These are phyloP conservation scores for Cocos nucifera DNA, from an alignment of 176 grass and related monocot genomes.

Conservation along the genomic window DNA sequence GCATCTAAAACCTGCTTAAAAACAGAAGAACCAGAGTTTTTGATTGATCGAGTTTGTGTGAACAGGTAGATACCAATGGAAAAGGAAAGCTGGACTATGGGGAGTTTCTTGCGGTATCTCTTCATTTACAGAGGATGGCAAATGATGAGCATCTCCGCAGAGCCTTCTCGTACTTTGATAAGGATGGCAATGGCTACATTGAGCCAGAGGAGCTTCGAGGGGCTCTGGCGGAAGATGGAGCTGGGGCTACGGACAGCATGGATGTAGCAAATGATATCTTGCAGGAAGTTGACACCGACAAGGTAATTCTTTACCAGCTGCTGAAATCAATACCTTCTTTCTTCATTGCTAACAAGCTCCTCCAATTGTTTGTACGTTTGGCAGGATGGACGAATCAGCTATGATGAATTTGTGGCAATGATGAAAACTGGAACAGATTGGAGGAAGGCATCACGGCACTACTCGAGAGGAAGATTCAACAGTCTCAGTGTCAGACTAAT, in stretches of 20 bases:
- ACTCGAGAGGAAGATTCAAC: constrained; percentile 98
- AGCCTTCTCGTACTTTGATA: constrained; percentile 93
- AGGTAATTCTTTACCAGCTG: constrained; percentile 28
- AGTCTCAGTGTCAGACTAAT: constrained; percentile 95
- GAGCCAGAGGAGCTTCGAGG: constrained; percentile 79
- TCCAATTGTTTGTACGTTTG: constrained; percentile 9
- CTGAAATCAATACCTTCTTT: too few species aligned
- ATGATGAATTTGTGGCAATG: constrained; percentile 98
- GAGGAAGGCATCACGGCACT: constrained; percentile 97
- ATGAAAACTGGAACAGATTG: constrained; percentile 99
- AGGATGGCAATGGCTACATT: constrained; percentile 89
- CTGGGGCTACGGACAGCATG: constrained; percentile 50
- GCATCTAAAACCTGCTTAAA: too few species aligned
- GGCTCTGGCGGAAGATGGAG: constrained; percentile 72
- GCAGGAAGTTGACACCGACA: constrained; percentile 96
- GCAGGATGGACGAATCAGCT: constrained; percentile 96
- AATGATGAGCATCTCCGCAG: constrained; percentile 84
- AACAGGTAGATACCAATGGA: constrained; percentile 90
- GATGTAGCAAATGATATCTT: constrained; percentile 90
- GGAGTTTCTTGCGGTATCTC: constrained; percentile 90
- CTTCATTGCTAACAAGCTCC: too few species aligned
- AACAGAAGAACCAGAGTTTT: neutral
- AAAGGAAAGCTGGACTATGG: constrained; percentile 81
- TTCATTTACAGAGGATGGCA: constrained; percentile 98
- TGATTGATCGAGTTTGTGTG: constrained; percentile 17